A percentile compares a stretch with the other conserved stretches of the same genome.
Conservation (phyloP, 768 basidiomycete species). For the Pisolithus marmoratus region DNA sequence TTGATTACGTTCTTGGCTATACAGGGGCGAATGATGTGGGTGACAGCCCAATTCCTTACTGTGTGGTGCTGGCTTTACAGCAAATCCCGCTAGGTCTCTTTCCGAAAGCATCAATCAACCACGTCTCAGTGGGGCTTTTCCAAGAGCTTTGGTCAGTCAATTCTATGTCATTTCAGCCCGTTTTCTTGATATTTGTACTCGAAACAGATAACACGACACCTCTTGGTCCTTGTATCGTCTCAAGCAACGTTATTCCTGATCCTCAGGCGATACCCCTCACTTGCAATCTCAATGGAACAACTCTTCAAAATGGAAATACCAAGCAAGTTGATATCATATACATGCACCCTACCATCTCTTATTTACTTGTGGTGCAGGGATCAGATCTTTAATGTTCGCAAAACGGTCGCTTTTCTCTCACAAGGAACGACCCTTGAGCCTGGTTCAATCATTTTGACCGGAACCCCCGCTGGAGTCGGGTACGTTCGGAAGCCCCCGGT, state of each 20-base stretch:
- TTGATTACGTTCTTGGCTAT: constrained; percentile 84
- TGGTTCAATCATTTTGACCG: constrained; percentile 79
- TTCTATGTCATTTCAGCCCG: neutral
- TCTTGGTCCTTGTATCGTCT: constrained; percentile 76
- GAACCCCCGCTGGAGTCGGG: constrained; percentile 79
- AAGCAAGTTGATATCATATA: constrained; percentile 35
- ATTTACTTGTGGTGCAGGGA: neutral
- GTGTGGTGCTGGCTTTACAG: too few relatives aligned
- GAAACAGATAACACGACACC: constrained; percentile 39
- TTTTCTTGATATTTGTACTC: neutral
- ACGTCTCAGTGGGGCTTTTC: constrained; percentile 87
- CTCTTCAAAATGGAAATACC: constrained; percentile 74
- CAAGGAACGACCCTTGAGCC: constrained; percentile 80
- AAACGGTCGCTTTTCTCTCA: constrained; percentile 75
- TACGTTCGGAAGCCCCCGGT: constrained; percentile 67
- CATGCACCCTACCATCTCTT: neutral
- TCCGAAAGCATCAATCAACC: constrained; percentile 75
- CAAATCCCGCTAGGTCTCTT: constrained; percentile 42
- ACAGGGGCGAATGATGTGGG: constrained; percentile 63
- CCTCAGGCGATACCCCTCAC: constrained; percentile 61
- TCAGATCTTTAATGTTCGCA: constrained; percentile 37
- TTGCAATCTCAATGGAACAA: constrained; percentile 58
- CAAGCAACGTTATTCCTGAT: constrained; percentile 55
- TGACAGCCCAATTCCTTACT: too few relatives aligned
- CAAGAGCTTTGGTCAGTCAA: constrained; percentile 68